Percentiles rank a stretch among this genome's conserved stretches.
These are phyloP conservation scores for Fusarium marasasianum DNA, from an alignment of 2,329 filamentous ascomycete species.

Conservation along the genomic window DNA sequence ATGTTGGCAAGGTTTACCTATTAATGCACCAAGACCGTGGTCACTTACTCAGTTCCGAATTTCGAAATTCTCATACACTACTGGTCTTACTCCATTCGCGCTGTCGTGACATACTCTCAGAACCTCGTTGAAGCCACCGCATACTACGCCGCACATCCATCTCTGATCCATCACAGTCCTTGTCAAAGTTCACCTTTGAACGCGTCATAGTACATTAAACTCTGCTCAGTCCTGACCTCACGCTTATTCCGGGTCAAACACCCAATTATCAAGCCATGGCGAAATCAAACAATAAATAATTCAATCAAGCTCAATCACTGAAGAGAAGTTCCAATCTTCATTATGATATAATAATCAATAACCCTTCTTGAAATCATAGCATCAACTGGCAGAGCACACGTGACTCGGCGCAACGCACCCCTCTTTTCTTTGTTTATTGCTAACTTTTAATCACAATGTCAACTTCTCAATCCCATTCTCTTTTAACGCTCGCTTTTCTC, in stretches of 20 bases:
- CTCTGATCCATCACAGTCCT: neutral
- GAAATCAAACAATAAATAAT: neutral
- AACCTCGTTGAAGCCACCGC: too few relatives aligned
- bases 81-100: too few relatives aligned
- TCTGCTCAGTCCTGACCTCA: neutral
- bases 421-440: neutral
- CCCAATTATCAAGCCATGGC: neutral
- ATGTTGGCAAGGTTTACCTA: too few relatives aligned
- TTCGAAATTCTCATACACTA: too few relatives aligned
- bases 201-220: neutral
- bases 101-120: neutral
- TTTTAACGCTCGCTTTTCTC: fast-evolving
- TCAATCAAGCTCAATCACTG: neutral
- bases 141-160: neutral
- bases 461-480: neutral
- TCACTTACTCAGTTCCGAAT: too few relatives aligned
- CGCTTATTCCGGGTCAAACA: neutral
- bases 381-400: neutral
- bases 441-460: neutral
- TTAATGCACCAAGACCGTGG: too few relatives aligned
- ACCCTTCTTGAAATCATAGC: too few relatives aligned
- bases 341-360: too few relatives aligned
- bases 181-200: neutral
- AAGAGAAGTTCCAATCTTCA: too few relatives aligned
- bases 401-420: neutral